Evolutionary conservation across 345 rosid genomes (phyloP), one percentile per base, ranked within the genome.

Genomic region (Melaleuca alternifolia): DNA sequence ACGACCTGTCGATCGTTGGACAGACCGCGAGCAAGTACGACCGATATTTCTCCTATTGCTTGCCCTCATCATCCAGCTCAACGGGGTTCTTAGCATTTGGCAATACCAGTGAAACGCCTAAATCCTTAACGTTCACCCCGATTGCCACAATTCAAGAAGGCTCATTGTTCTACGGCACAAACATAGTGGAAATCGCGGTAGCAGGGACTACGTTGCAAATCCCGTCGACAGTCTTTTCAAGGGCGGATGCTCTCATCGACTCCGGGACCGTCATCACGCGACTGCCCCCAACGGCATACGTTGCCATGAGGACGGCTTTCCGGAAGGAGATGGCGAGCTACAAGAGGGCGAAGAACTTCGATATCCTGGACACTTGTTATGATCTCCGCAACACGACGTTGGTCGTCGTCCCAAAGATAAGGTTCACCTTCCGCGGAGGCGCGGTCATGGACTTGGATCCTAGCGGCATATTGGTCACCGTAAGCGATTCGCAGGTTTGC

Each of bases 261-360:
- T 96, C 98, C 61, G 99, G 99, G 21, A 97, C 97, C 0, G 92
- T 98, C 7, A 95, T 96, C 51, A 96, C 98, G 71, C 94, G 98
- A 46, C 71, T 96, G 91, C 95, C 94, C 85, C 93, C 94, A 59
- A 92, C 94, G 71, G 98, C 98, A 21, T 96, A 94, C 87, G 84
- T 89, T 3, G 95, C 94, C 1, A 87, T 96, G 84, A 90, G 98
- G 50, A 94, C 93, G 41, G 95, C 95, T 2, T 96, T 96, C 91
- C 93, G 91, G 46, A 82, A 84, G 83, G 91, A 93, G 54, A 94
- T 96, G 8, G 86, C 87, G 48, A 89, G 53, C 48, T 86, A 95
- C 54, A 92, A 90, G 86, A 91, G 93, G 46, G 96, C 94, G 2
- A 85, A 93, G 18, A 94, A 92, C 10, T 93, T 91, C 51, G 93